Base-by-base conservation (phyloP, 2,329 filamentous ascomycete genomes). In the Arachnomyces sp. region DNA sequence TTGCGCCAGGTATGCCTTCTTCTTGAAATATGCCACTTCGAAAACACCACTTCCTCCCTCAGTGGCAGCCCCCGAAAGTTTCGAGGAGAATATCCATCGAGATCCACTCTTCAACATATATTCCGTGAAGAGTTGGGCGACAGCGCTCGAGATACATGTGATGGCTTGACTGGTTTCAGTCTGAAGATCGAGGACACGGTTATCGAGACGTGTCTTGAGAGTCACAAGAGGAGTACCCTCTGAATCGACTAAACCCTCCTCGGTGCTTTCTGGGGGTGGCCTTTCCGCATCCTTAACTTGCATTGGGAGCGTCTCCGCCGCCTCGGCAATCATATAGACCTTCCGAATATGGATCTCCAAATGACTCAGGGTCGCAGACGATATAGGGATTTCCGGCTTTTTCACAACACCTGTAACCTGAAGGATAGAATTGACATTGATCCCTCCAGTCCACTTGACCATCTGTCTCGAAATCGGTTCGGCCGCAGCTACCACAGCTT, bases 1-100 rank as follows among this genome's bases (percentile, higher is more conserved):
- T 53, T 82, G 78, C 2, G 78, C 77, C 31, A 82, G 67, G 57
- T 74, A 82, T 17, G 87, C 90, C 49, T 83, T 78, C 56, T 83
- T 78, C 51, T 84, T 86, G 62, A 96, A 96, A 68, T 96, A 96
- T 32, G 82, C 81, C 52, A 96, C 72, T 53, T 82, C 75, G 64
- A 98, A 96, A 31, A 96, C 90, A 59, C 90, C 93, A 51, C 81
- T 81, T 49, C 92, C 92, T 54, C 92, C 90, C 68, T 98, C 92
- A 3, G 87, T 92, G 3, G 92, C 85, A 11, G 90, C 84, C 36
- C 84, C 89, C 40, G 94, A 86, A 32, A 98, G 73, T 62, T 88
- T 90, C 7, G 92, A 88, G 2, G 89, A 85, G 61, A 95, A 86
- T 56, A 95, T 88, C 62, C 86, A 78, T 48, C 82, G 80, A 62